Evolutionary conservation across 2,329 filamentous ascomycete genomes (phyloP).

Genomic region (Aspergillus glaucus): DNA sequence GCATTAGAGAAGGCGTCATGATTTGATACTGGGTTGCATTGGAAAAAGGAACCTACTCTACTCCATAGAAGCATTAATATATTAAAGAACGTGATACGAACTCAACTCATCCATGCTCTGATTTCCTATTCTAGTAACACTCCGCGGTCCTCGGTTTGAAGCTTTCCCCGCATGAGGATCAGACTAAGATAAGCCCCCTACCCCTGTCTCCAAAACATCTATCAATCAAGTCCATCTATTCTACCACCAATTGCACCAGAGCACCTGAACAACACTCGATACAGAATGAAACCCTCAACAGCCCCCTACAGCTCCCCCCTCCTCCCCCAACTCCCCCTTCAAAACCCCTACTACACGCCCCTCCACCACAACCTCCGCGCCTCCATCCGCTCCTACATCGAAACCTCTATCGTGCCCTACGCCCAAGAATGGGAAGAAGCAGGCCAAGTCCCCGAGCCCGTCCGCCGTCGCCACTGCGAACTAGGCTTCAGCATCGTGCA

Average conservation of each 20-base stretch:
- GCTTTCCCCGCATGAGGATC: conserved; percentile 3
- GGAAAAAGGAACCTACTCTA: too few relatives aligned
- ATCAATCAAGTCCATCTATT: neutral
- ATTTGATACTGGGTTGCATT: neutral
- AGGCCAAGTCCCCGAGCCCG: conserved; percentile 45
- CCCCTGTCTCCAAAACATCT: neutral
- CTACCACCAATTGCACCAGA: neutral
- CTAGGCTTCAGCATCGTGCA: conserved; percentile 36
- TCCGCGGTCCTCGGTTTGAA: conserved; percentile 5
- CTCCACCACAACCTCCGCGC: conserved; percentile 55
- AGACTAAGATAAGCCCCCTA: conserved; percentile 2
- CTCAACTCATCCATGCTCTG: neutral
- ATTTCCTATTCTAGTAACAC: neutral
- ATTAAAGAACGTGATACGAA: too few relatives aligned
- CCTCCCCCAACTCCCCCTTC: conserved; percentile 41
- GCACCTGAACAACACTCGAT: neutral
- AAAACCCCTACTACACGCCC: conserved; percentile 55
- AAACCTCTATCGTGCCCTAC: conserved; percentile 52
- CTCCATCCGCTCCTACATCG: conserved; percentile 53
- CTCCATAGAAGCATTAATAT: too few relatives aligned
- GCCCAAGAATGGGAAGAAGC: conserved; percentile 60
- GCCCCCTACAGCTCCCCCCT: conserved; percentile 37
- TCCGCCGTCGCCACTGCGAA: conserved; percentile 31
- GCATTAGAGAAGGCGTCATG: conserved; percentile 8
- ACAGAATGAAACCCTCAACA: conserved; percentile 18